Conservation (phyloP, 345 rosid genomes). For the Eucalyptus pumila region DNA sequence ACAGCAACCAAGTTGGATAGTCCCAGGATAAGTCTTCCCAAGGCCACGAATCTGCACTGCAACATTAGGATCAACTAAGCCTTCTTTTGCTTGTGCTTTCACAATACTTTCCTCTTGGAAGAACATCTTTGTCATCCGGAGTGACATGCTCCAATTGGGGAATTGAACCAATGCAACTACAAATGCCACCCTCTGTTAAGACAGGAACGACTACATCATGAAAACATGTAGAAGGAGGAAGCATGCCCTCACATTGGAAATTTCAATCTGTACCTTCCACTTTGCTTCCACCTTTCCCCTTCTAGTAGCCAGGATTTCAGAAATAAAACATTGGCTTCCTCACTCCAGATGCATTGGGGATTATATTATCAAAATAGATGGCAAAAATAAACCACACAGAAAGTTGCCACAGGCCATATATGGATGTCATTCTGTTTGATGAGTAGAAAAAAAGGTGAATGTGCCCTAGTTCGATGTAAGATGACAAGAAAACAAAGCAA, state of each 20-base stretch:
- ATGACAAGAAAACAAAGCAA: background rate
- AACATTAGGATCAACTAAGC: slow-evolving; percentile 30
- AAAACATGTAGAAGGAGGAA: background rate
- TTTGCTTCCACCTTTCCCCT: slow-evolving; percentile 73
- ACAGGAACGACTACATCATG: background rate
- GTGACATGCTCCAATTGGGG: too few relatives aligned
- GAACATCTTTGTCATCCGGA: too few relatives aligned
- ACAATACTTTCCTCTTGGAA: too few relatives aligned
- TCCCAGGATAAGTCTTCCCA: slow-evolving; percentile 69
- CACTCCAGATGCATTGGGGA: slow-evolving; percentile 74
- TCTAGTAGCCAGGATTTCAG: slow-evolving; percentile 73
- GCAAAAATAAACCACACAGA: slow-evolving; percentile 68
- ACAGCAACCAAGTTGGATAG: slow-evolving; percentile 35
- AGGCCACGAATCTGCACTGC: slow-evolving; percentile 90
- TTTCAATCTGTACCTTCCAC: slow-evolving; percentile 36
- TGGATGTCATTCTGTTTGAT: slow-evolving; percentile 64
- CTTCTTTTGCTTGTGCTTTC: too few relatives aligned
- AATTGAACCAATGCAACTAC: too few relatives aligned
- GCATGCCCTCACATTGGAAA: background rate
- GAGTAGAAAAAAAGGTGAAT: background rate
- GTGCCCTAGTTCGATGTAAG: background rate
- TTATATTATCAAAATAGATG: slow-evolving; percentile 78
- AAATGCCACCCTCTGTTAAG: slow-evolving; percentile 32
- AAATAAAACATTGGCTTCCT: slow-evolving; percentile 3
- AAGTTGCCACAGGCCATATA: slow-evolving; percentile 62